A percentile compares a stretch with the other conserved stretches of the same genome.
These are phyloP conservation scores for Penicillium sumatraense DNA, from an alignment of 2,329 filamentous ascomycete species.

Conservation along the genomic window DNA sequence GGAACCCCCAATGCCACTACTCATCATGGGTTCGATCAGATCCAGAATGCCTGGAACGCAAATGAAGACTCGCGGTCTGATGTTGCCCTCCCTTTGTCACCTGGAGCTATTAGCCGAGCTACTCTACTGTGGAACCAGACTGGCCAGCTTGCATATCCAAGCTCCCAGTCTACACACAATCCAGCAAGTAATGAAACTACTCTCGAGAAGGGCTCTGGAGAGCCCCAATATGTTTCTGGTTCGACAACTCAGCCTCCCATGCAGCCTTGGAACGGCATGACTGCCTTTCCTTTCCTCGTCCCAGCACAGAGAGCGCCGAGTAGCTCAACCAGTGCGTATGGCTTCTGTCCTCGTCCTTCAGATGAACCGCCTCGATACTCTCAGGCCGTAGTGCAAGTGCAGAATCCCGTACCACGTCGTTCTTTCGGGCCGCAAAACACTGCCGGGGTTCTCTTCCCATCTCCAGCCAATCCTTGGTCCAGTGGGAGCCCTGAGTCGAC, in stretches of 20 bases:
- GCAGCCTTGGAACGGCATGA: constrained; percentile 37
- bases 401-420: constrained; percentile 30
- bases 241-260: constrained; percentile 32
- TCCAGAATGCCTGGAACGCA: constrained; percentile 48
- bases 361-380: constrained; percentile 37
- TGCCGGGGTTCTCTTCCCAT: constrained; percentile 37
- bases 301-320: constrained; percentile 39
- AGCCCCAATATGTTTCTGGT: constrained; percentile 25
- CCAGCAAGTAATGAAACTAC: constrained; percentile 25
- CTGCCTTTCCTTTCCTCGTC: constrained; percentile 23
- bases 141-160: constrained; percentile 30
- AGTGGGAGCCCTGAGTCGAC: constrained; percentile 33
- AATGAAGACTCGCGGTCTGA: constrained; percentile 52
- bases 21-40: constrained; percentile 46
- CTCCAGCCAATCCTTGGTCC: constrained; percentile 39
- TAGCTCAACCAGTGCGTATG: constrained; percentile 31
- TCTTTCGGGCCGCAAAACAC: constrained; percentile 38
- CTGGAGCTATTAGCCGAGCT: constrained; percentile 46
- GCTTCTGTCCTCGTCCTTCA: constrained; percentile 34
- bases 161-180: constrained; percentile 35
- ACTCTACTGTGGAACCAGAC: constrained; percentile 38
- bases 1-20: constrained; percentile 58
- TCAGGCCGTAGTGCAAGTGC: constrained; percentile 20
- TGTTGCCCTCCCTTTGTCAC: constrained; percentile 47
- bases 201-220: constrained; percentile 35